Evolutionary conservation across 768 basidiomycete genomes (phyloP), one percentile per base, ranked within the genome.

Genomic region (Pleurotus sapidus): DNA sequence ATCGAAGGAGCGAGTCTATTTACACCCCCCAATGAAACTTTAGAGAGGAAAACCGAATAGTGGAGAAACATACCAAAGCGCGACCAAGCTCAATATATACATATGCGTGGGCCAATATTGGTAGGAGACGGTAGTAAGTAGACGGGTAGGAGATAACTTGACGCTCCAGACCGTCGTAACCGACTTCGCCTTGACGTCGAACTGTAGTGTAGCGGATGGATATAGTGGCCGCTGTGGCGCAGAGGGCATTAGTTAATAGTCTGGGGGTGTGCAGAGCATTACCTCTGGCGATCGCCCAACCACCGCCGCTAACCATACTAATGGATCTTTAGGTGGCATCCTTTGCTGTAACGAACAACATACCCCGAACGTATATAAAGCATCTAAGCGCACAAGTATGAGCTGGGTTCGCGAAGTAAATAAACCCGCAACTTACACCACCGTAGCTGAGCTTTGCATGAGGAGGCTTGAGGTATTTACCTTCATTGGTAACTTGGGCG

Each of bases 391-490:
- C 6, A 17, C 12, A 17, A 38, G 4, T 20, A 60, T 20, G 18
- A 17, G 5, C 47, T 11, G 40, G 38, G 25, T 37, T 54, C 12
- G 27, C 39, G 1, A 20, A 9, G 43, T 54, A 23, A 59, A 38
- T 42, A 46, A 45, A 45, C 15, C 46, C 25, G 5, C 56, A 20
- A 78, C 84, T 64, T 65, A 89, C 88, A 2, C 89, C 88, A 51
- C 86, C 86, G 59, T 89, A 91, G 60, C 86, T 87, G 23, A 91
- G 70, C 65, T 90, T 92, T 1, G 84, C 78, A 63, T 91, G 89
- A 30, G 83, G 83, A 15, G 89, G 88, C 60, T 78, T 74, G 23
- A 84, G 63, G 63, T 92, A 93, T 58, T 70, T 67, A 2, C 88
- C 87, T 0, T 82, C 84, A 27, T 83, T 72, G 0, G 87, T 86